Evolutionary conservation across 441 rosid genomes (phyloP), one percentile per base, ranked within the genome.

Genomic region (Isatis lusitanica): DNA sequence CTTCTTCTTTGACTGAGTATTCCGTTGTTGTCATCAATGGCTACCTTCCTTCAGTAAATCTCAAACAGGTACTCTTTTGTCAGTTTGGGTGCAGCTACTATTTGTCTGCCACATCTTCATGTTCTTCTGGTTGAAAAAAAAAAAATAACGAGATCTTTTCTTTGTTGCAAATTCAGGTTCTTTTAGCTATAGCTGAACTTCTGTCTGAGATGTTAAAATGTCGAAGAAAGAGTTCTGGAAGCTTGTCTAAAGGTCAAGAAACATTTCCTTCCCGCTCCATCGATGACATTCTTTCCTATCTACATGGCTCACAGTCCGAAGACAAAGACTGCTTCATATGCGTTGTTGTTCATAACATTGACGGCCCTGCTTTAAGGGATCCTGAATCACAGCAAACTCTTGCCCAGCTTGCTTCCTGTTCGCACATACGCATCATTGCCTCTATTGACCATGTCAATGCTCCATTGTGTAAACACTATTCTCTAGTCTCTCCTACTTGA

Each of bases 371-470:
- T 51, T 63, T 94, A 75, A 85, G 82, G 35, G 82, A 78, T 56
- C 51, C 75, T 0, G 79, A 79, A 44, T 74, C 79, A 43, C 82
- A 79, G 18, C 82, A 79, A 66, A 69, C 75, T 43, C 82, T 79
- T 46, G 79, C 82, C 58, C 76, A 68, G 21, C 79, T 79, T 70
- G 82, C 82, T 64, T 85, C 91, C 10, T 92, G 96, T 74, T 86
- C 87, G 2, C 84, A 80, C 68, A 75, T 90, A 56, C 95, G 90
- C 33, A 62, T 93, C 10, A 68, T 95, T 85, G 97, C 98, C 77
- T 91, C 99, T 17, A 81, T 93, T n/a, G 97, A 93, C 72, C 96
- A 93, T 79, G 94, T 95, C 43, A 95, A 91, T 71, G 74, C 98
- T 46, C 89, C 93, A 60, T 90, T 95, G 64, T 68, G 97, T 92